Evolutionary conservation across 192 early-diverging fungal genomes (phyloP).

Genomic region (Coemansia sp.): DNA sequence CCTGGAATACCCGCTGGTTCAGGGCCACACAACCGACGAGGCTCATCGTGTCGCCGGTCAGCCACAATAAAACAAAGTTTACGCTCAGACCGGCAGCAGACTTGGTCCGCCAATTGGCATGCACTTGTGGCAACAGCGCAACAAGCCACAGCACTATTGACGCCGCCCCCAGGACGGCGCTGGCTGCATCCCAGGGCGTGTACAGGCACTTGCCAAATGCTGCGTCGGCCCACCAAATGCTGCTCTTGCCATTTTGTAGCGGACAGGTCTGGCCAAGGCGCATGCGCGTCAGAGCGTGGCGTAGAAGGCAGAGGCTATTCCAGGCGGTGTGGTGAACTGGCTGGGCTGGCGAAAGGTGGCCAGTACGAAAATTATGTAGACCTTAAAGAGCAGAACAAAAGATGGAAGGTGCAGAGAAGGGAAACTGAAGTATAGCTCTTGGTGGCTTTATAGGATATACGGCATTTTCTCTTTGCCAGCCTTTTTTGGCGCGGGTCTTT

Average conservation of each 20-base stretch:
- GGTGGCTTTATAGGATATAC: not conserved
- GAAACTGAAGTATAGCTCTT: not conserved
- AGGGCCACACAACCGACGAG: slow-evolving; percentile 69
- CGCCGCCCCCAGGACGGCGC: slow-evolving; percentile 7
- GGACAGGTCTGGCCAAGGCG: slow-evolving; percentile 10
- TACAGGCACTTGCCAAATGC: slow-evolving; percentile 17
- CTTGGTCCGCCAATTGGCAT: slow-evolving; percentile 29
- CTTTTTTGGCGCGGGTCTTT: not conserved
- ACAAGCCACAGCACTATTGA: slow-evolving; percentile 27
- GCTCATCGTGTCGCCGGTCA: slow-evolving; percentile 66
- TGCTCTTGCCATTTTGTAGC: slow-evolving; percentile 1
- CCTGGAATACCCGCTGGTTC: slow-evolving; percentile 72
- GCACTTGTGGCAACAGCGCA: slow-evolving; percentile 29
- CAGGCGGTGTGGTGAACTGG: not conserved
- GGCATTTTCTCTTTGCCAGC: not conserved
- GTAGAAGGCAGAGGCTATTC: not conserved
- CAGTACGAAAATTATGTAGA: not conserved
- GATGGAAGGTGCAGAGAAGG: not conserved
- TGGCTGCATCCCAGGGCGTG: slow-evolving; percentile 14
- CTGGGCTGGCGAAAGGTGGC: not conserved
- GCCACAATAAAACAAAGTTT: slow-evolving; percentile 20
- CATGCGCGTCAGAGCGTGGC: not conserved
- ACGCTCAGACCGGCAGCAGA: slow-evolving; percentile 22
- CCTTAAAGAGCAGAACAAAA: not conserved
- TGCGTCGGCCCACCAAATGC: slow-evolving; percentile 22